These are phyloP conservation scores for Elaeagnus macrophylla DNA, from an alignment of 306 rosid genomes.

Conservation along the genomic window DNA sequence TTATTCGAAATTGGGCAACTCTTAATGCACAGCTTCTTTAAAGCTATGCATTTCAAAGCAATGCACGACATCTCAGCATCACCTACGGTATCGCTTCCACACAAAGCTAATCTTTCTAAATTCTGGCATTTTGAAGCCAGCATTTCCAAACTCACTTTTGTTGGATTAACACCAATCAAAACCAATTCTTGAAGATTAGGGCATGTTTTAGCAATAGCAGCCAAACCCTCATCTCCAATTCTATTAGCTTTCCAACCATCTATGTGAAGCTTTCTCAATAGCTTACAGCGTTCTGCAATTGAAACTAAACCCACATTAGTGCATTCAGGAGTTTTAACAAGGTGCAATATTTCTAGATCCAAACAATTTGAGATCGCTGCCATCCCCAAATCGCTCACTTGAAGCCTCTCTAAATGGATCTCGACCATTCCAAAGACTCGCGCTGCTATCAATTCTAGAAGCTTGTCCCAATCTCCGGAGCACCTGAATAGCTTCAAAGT, in stretches of 20 bases:
- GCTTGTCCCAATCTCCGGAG: conserved; percentile 89
- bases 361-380: conserved; percentile 60
- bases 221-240: conserved; percentile 79
- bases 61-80: conserved; percentile 81
- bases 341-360: conserved; percentile 80
- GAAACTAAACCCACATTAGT: conserved; percentile 63
- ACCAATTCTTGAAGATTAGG: conserved; percentile 81
- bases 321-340: conserved; percentile 89
- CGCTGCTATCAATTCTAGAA: conserved; percentile 42
- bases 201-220: conserved; percentile 68
- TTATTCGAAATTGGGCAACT: conserved; percentile 78
- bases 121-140: conserved; percentile 76
- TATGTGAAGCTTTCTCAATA: conserved; percentile 78
- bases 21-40: conserved; percentile 93
- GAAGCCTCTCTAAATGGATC: conserved; percentile 83
- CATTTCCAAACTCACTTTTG: conserved; percentile 60
- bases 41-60: conserved; percentile 76
- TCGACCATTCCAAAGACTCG: conserved; percentile 48
- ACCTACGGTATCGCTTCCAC: conserved; percentile 89
- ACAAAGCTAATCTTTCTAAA: conserved; percentile 84
- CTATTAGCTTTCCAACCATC: conserved; percentile 95
- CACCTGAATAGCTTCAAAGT: conserved; percentile 87
- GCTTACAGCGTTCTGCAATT: conserved; percentile 69
- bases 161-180: conserved; percentile 87
- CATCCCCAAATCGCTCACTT: conserved; percentile 68